Base-by-base conservation (phyloP, 2,329 filamentous ascomycete species). In the Exophiala oligosperma region DNA sequence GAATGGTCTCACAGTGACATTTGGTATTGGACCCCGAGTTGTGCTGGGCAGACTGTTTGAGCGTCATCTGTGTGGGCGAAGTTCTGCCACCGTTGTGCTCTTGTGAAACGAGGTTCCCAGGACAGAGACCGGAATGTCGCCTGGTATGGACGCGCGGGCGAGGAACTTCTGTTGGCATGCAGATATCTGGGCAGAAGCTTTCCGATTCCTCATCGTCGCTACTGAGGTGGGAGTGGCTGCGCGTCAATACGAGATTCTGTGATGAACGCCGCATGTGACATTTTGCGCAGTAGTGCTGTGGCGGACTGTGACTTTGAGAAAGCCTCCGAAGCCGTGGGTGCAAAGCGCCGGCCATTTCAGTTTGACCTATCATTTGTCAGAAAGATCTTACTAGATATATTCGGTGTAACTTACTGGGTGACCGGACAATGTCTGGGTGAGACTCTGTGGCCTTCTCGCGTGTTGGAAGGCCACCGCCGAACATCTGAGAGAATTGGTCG, bases 131-230 rank as follows among this genome's bases (percentile, higher is more conserved):
- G 2, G 61, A 63, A 29, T 63, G 61, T 49, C 61, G 52, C 40
- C 61, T 41, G n/a, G 54, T 56, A 37, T 61, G 55, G 23, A 56
- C 46, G 28, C 35, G 46, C 9, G 54, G 58, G 21, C 38, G 52
- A 28, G 41, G 24, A 12, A 47, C 28, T 11, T 62, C 48, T 4
- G 38, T 54, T 23, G 61, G 61, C 61, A 63, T 63, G 17, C 40
- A 23, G 46, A 63, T 63, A 40, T 63, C 61, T n/a, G 61, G 61
- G 40, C 61, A 63, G 49, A 63, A 63, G 17, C 52, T 56, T 7
- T 63, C 61, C 47, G 49, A 60, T 23, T 57, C 56, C 48, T 58
- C 57, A 2, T 54, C 47, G 32, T 51, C 56, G 37, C 56, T 44
- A 46, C 56, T 51, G 40, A 54, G 50, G 8, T 52, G 46, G 7